Evolutionary conservation across 2,329 filamentous ascomycete species (phyloP).

Genomic region (Botrytis cinerea): DNA sequence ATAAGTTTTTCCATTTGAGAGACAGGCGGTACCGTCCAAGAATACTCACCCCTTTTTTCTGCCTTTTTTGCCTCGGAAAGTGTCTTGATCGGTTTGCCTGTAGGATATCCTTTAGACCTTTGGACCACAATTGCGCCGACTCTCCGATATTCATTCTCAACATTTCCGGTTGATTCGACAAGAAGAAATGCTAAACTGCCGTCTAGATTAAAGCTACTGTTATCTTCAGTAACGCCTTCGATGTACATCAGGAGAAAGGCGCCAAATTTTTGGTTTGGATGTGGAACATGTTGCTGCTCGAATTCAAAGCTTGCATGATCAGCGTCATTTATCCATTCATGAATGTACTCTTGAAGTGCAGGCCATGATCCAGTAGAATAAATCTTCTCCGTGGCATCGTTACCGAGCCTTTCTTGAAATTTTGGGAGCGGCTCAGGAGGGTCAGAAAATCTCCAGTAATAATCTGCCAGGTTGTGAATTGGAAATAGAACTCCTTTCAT

Average conservation of each 20-base stretch:
- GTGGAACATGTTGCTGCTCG: slow-evolving; percentile 29
- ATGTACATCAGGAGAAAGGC: slow-evolving; percentile 24
- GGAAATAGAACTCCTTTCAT: slow-evolving; percentile 20
- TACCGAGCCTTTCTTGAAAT: not conserved
- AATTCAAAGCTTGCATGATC: slow-evolving; percentile 26
- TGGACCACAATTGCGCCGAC: slow-evolving; percentile 21
- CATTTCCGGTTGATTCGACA: slow-evolving; percentile 26
- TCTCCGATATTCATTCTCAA: slow-evolving; percentile 26
- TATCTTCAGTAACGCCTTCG: slow-evolving; percentile 19
- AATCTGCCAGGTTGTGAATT: slow-evolving; percentile 10
- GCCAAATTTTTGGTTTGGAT: slow-evolving; percentile 25
- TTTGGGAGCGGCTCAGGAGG: slow-evolving; percentile 5
- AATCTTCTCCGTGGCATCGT: not conserved
- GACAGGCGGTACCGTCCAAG: slow-evolving; percentile 1
- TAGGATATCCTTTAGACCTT: not conserved
- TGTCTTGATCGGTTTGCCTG: not conserved
- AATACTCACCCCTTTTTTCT: slow-evolving; percentile 4
- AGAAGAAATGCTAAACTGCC: slow-evolving; percentile 24
- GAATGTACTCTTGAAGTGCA: slow-evolving; percentile 22
- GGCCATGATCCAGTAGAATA: slow-evolving; percentile 12
- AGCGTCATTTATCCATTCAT: slow-evolving; percentile 16
- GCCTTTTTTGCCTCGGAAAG: slow-evolving; percentile 13
- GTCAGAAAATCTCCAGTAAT: slow-evolving; percentile 22
- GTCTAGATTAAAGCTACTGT: not conserved
- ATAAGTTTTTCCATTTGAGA: slow-evolving; percentile 1